Base-by-base conservation (phyloP, 768 basidiomycete genomes). In the Mycena belliarum region DNA sequence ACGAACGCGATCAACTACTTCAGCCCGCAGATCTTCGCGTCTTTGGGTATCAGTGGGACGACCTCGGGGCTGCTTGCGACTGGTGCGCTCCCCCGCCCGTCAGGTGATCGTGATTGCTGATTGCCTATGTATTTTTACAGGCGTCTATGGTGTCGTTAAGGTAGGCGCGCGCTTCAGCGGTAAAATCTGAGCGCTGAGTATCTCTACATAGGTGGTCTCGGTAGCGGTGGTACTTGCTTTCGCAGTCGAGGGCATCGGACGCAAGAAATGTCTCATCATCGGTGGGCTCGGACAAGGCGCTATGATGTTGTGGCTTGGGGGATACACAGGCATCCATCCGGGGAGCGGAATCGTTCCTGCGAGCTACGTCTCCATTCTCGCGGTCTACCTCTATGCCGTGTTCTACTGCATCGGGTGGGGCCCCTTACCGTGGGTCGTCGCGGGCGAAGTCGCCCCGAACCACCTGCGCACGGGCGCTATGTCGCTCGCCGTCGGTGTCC, bases 1-100 rank as follows among this genome's bases (percentile, higher is more conserved):
- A 80, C 80, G 15, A 83, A 83, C 59, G 75, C 81, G 7, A 80
- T 83, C 65, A 82, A 82, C 64, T 84, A 84, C 63, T 84, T 76
- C 58, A 77, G 78, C 60, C 83, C 83, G 0, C 65, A 76, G 41
- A 80, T 84, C 53, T 83, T 84, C 59, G 74, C 75, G 5, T 66
- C 68, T 26, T 69, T 83, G 20, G 83, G 82, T 3, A 75, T 83
- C 25, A 74, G 70, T 2, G 77, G 79, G 8, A 76, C 71, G 29
- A 73, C 65, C 10, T 68, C 79, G 6, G 75, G 74, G 21, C 69
- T 84, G 10, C 75, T 84, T 42, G 82, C 83, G 1, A 83, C 83
- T 6, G 83, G 83, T 58, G 60, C 70, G 57, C 21, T 21, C 5
- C 49, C 10, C 32, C 29, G 6, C 26, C 40, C 35, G 35, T 57